Percentiles rank a stretch among this genome's conserved stretches.
phyloP scores from a whole-genome alignment of 169 alveolate genomes.

The Cytauxzoon felis region DNA sequence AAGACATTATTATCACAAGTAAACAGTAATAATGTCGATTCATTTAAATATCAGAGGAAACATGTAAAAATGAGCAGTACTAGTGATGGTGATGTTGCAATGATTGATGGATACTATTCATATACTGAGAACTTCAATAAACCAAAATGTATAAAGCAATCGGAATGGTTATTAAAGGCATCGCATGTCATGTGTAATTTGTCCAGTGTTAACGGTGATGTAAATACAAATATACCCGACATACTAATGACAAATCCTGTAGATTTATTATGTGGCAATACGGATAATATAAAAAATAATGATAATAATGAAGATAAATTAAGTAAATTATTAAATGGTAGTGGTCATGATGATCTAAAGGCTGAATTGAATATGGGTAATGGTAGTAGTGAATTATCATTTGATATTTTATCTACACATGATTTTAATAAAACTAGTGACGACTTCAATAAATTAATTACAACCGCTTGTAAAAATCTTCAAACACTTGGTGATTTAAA shows the following conservation, averaged over 20 bases:
- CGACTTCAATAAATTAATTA: not conserved
- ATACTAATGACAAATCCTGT: constrained; percentile 56
- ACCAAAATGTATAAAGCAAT: constrained; percentile 50
- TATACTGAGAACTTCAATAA: no score
- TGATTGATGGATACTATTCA: no score
- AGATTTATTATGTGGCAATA: constrained; percentile 35
- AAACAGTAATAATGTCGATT: no score
- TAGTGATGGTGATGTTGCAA: no score
- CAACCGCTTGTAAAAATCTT: not conserved
- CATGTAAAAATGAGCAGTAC: no score
- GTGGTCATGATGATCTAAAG: not conserved
- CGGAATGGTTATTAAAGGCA: constrained; percentile 45
- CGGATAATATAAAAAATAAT: not conserved
- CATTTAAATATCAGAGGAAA: no score
- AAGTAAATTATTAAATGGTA: constrained; percentile 29
- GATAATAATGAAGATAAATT: constrained; percentile 24
- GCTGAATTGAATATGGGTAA: not conserved
- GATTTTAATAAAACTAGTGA: not conserved
- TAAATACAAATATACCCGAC: constrained; percentile 54
- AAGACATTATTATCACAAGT: constrained; percentile 3
- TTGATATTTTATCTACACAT: constrained; percentile 12
- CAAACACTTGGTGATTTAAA: no score
- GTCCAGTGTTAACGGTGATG: constrained; percentile 41
- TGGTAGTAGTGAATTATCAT: not conserved
- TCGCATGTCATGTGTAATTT: constrained; percentile 41